These are phyloP conservation scores for Catunica adiposa DNA, from an alignment of 2,329 filamentous ascomycete species.

Conservation along the genomic window DNA sequence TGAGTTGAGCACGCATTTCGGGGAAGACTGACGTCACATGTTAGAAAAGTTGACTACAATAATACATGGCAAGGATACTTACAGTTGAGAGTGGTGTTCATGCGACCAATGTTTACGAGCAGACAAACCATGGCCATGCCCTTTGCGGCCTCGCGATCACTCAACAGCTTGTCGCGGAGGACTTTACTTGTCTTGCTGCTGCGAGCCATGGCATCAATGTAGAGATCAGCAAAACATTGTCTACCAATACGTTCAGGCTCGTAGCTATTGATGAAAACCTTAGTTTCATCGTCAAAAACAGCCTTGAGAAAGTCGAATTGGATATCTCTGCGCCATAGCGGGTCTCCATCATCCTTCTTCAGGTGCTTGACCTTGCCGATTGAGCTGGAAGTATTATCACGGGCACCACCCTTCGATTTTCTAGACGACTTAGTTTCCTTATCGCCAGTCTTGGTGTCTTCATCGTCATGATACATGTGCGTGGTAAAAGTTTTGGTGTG, in stretches of 20 bases:
- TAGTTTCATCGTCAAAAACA: conserved; percentile 57
- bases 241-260: conserved; percentile 43
- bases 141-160: conserved; percentile 78
- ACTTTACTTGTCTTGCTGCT: conserved; percentile 99
- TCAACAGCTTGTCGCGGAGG: conserved; percentile 86
- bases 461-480: conserved; percentile 30
- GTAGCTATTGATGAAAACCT: conserved; percentile 83
- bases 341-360: conserved; percentile 79
- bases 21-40: conserved; percentile 58
- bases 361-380: conserved; percentile 64
- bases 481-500: conserved; percentile 30
- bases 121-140: conserved; percentile 99
- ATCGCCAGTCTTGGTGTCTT: conserved; percentile 28
- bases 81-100: conserved; percentile 99
- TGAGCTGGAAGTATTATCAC: conserved; percentile 23
- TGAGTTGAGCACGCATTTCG: conserved; percentile 93
- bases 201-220: conserved; percentile 95
- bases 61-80: conserved; percentile 22
- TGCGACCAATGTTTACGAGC: conserved; percentile 88
- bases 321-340: conserved; percentile 73
- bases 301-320: conserved; percentile 72
- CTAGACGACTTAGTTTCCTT: conserved; percentile 23
- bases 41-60: not conserved
- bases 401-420: conserved; percentile 18
- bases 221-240: conserved; percentile 82